Evolutionary conservation across 768 basidiomycete genomes (phyloP).

Genomic region (Mycena amicta): DNA sequence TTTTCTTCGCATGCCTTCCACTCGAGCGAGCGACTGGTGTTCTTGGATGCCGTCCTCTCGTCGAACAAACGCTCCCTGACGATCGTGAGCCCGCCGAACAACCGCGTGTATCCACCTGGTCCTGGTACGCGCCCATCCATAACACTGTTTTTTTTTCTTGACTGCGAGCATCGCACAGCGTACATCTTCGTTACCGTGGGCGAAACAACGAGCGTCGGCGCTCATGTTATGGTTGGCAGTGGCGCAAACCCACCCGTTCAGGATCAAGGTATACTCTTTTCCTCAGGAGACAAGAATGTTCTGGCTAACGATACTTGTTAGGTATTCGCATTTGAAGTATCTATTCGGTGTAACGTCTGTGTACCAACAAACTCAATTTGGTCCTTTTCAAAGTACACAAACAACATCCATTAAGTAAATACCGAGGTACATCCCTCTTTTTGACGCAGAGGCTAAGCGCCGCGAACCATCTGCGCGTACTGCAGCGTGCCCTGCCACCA

Average conservation of each 20-base stretch:
- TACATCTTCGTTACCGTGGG: conserved; percentile 32
- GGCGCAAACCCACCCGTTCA: conserved; percentile 18
- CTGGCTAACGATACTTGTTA: not conserved
- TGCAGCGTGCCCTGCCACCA: conserved; percentile 85
- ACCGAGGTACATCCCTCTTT: not conserved
- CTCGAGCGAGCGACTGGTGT: conserved; percentile 32
- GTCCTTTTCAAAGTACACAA: not conserved
- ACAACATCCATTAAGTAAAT: not conserved
- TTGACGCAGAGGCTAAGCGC: too few relatives aligned
- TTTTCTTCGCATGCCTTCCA: conserved; percentile 38
- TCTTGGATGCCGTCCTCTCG: conserved; percentile 30
- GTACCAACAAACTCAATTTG: not conserved
- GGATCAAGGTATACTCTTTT: conserved; percentile 13
- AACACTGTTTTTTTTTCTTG: not conserved
- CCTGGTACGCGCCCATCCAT: conserved; percentile 17
- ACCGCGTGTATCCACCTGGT: conserved; percentile 33
- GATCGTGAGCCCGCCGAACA: conserved; percentile 37
- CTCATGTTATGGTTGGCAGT: conserved; percentile 27
- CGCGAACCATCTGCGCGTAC: conserved; percentile 44
- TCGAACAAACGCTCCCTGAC: conserved; percentile 31
- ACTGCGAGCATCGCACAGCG: conserved; percentile 3
- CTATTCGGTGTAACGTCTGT: too few relatives aligned
- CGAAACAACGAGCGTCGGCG: conserved; percentile 25
- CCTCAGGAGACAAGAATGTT: not conserved
- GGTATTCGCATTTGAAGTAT: not conserved